Percentiles rank a stretch among this genome's conserved stretches.
Conservation (phyloP, 306 rosid genomes). For the Vigna angularis region DNA sequence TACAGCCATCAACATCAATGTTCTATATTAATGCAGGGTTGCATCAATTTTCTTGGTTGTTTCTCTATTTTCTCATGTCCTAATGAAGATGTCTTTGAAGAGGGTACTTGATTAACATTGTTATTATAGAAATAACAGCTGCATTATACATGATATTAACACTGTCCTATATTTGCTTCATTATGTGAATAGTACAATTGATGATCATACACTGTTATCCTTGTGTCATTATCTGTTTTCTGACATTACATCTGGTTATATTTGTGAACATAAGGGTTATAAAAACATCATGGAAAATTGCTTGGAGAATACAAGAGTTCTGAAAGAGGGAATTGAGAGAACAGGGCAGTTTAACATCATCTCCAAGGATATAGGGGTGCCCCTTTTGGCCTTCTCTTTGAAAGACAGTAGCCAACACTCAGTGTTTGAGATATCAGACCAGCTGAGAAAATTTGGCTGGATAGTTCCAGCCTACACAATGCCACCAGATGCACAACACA, state of each 20-base stretch:
- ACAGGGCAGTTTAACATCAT: constrained; percentile 70
- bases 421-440: constrained; percentile 77
- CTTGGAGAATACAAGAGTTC: constrained; percentile 57
- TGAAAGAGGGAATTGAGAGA: constrained; percentile 69
- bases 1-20: background rate
- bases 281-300: constrained; percentile 82
- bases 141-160: constrained; percentile 8
- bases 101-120: background rate
- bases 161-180: constrained; percentile 28
- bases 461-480: constrained; percentile 93
- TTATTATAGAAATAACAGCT: background rate
- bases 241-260: constrained; percentile 12
- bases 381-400: constrained; percentile 76
- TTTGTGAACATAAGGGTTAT: constrained; percentile 64
- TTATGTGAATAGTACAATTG: background rate
- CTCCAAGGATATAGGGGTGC: constrained; percentile 88
- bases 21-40: background rate
- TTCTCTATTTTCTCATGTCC: background rate
- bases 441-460: constrained; percentile 75
- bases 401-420: constrained; percentile 80
- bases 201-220: background rate
- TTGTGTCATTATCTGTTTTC: background rate
- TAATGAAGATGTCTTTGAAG: background rate
- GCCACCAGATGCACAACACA: constrained; percentile 74
- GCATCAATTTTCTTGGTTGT: constrained; percentile 1